Percentiles rank a stretch among this genome's conserved stretches.
These are phyloP conservation scores for Fabrea salina DNA, from an alignment of 169 alveolate species.

Conservation along the genomic window DNA sequence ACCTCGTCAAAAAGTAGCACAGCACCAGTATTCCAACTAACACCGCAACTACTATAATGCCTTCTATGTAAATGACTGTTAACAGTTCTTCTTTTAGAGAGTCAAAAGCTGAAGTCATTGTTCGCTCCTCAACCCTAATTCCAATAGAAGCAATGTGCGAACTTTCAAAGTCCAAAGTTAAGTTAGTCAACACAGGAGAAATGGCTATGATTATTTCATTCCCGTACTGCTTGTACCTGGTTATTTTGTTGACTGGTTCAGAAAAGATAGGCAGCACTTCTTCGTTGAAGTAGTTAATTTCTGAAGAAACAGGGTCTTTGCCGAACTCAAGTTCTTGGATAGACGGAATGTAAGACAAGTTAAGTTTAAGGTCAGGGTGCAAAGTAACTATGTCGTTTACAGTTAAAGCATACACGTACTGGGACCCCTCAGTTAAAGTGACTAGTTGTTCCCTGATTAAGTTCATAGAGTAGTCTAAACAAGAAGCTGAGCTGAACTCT, in stretches of 20 bases:
- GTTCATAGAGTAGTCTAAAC: slow-evolving; percentile 4
- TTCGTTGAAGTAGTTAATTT: neutral
- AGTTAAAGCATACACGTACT: slow-evolving; percentile 5
- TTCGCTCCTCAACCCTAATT: neutral
- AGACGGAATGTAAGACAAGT: neutral
- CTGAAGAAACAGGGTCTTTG: neutral
- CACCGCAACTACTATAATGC: neutral
- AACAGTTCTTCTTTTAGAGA: neutral
- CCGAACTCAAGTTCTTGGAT: slow-evolving; percentile 18
- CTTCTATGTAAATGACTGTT: slow-evolving; percentile 7
- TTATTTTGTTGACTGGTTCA: neutral
- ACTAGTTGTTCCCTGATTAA: neutral
- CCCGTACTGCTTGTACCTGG: neutral
- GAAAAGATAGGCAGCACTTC: neutral
- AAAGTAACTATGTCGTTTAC: neutral
- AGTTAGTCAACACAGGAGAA: neutral
- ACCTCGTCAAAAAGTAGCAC: neutral
- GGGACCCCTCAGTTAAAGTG: neutral
- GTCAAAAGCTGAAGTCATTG: slow-evolving; percentile 16
- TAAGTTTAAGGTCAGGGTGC: neutral
- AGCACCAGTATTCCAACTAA: neutral
- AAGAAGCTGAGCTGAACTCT: neutral
- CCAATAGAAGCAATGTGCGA: neutral
- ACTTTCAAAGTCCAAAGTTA: neutral
- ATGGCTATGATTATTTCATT: slow-evolving; percentile 11